Evolutionary conservation across 2,329 filamentous ascomycete species (phyloP).

Genomic region (Botryotinia narcissicola): DNA sequence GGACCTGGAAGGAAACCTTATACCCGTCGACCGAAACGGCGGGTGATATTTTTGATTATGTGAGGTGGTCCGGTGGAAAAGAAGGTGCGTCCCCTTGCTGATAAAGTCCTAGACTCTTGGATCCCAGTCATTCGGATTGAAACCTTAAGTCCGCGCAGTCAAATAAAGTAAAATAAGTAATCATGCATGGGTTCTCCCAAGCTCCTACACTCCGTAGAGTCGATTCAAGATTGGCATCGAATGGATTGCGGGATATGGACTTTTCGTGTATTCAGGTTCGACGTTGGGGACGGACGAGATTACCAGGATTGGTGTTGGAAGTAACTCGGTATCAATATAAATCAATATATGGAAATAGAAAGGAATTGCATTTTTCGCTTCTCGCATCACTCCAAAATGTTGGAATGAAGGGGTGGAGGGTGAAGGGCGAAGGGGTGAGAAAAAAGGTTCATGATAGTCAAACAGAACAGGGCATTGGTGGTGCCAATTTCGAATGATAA

Average conservation of each 20-base stretch:
- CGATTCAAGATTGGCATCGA: background rate
- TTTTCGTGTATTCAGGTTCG: background rate
- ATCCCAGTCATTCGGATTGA: background rate
- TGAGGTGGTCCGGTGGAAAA: constrained; percentile 2
- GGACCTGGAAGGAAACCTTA: background rate
- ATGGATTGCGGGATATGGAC: background rate
- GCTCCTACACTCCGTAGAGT: constrained; percentile 2
- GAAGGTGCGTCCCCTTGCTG: background rate
- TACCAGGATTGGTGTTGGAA: background rate
- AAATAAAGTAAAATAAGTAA: constrained; percentile 1
- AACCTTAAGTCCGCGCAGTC: background rate
- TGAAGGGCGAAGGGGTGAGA: background rate
- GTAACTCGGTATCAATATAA: background rate
- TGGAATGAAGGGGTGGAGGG: constrained; percentile 4
- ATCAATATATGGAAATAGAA: background rate
- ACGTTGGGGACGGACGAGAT: background rate
- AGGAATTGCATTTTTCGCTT: background rate
- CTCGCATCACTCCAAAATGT: background rate
- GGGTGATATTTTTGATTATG: constrained; percentile 11
- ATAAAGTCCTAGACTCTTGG: background rate
- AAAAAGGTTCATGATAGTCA: background rate
- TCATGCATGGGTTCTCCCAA: background rate
- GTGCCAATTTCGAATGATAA: background rate
- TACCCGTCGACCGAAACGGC: constrained; percentile 5
- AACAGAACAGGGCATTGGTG: background rate